Evolutionary conservation across 2,329 filamentous ascomycete species (phyloP), one percentile per base, ranked within the genome.

Genomic region (Amauroascus verrucosus): DNA sequence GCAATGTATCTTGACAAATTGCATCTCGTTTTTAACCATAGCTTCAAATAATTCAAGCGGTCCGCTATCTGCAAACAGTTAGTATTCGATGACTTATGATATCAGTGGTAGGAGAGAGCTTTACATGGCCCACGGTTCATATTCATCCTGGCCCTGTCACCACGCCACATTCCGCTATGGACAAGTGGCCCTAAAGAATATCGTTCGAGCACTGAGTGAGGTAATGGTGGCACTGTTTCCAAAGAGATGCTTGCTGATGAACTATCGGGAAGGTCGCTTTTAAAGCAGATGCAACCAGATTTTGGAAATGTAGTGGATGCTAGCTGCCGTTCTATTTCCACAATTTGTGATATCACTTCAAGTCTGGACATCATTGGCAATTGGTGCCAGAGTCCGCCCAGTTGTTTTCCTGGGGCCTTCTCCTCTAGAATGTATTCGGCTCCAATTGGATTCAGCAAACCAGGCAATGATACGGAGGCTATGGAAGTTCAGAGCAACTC

Each of bases 321-420:
- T 6, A 38, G 35, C 35, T 38, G 14, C 14, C 9, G 5, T 18
- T 38, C 35, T 4, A 38, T 2, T 2, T 3, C 14, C 16, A 5
- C 18, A 7, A 38, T 14, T 4, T 38, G 16, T 38, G 16, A n/a
- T 16, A 38, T 38, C 5, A 38, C 4, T 38, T 18, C 18, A 6
- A 38, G n/a, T 2, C n/a, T 2, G 9, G 3, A 16, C 6, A 18
- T 6, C n/a, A 16, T n/a, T 5, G 14, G 6, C 9, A 38, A 4
- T 2, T 16, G 4, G 2, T 9, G 14, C 35, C 61, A 65, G 38
- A 60, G 54, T 16, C 40, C 57, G 22, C 58, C 53, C 47, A 63
- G 56, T 45, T 56, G 59, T 45, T 56, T 50, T 35, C 63, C 62
- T 38, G n/a, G 13, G 30, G 59, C 59, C 55, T 63, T 62, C 16